Percentiles rank a stretch among this genome's conserved stretches.
phyloP scores from a whole-genome alignment of 2,329 filamentous ascomycete species.

The Fusarium udum region DNA sequence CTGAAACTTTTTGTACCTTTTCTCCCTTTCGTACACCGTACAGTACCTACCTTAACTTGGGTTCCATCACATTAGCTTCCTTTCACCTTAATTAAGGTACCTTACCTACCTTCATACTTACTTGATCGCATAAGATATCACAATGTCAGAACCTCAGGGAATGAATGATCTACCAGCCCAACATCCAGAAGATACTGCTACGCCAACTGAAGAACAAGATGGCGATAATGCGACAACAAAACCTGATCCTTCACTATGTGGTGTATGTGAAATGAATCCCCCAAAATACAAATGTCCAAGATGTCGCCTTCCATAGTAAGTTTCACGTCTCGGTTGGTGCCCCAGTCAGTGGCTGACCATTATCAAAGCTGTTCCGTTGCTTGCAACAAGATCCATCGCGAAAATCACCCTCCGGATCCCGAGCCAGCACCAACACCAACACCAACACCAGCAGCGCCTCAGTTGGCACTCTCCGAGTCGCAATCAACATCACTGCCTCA shows the following conservation, averaged over 20 bases:
- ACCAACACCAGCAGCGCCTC: neutral
- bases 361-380: conserved; percentile 65
- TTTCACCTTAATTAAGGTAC: neutral
- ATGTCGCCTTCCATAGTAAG: conserved; percentile 68
- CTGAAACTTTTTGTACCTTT: conserved; percentile 6
- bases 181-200: neutral
- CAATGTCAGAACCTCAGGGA: conserved; percentile 29
- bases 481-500: conserved; percentile 2
- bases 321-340: neutral
- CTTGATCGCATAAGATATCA: neutral
- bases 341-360: neutral
- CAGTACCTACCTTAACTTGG: neutral
- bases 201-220: neutral
- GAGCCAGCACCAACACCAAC: conserved; percentile 7
- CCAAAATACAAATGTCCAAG: conserved; percentile 72
- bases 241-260: conserved; percentile 51
- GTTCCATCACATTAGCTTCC: neutral
- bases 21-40: neutral
- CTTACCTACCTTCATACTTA: neutral
- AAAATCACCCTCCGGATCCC: conserved; percentile 57
- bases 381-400: conserved; percentile 64
- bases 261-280: conserved; percentile 60
- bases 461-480: conserved; percentile 34
- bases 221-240: conserved; percentile 1
- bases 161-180: neutral